Conservation (phyloP, 148 eudicot species). For the Fallopia convolvulus region DNA sequence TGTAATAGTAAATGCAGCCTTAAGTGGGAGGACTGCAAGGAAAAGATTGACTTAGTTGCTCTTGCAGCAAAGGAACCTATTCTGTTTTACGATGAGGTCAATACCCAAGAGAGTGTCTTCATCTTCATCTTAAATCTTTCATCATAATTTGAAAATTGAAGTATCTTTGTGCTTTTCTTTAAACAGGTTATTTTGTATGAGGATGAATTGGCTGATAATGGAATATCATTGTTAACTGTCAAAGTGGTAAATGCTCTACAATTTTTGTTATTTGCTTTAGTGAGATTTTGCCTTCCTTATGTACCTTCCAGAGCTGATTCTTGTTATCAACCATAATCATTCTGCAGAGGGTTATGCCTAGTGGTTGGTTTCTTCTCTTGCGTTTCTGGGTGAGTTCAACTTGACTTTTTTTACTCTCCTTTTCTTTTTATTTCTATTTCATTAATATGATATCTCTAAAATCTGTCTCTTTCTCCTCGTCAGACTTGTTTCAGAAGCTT, state of each 20-base stretch:
- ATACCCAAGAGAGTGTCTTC: slow-evolving; percentile 11
- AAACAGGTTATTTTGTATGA: slow-evolving; percentile 81
- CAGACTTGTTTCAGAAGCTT: background rate
- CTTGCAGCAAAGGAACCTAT: slow-evolving; percentile 84
- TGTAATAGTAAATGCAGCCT: slow-evolving; percentile 29
- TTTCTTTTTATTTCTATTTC: background rate
- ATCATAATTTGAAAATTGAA: background rate
- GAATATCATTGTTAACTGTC: slow-evolving; percentile 81
- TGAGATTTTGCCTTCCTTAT: background rate
- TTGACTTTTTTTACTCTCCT: background rate
- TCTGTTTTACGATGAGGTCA: slow-evolving; percentile 94
- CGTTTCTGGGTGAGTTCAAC: slow-evolving; percentile 88
- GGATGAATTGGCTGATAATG: slow-evolving; percentile 90
- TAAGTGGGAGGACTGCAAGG: slow-evolving; percentile 73
- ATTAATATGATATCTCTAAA: background rate
- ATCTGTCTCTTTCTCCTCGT: background rate
- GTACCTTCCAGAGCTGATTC: background rate
- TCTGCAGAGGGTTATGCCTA: slow-evolving; percentile 89
- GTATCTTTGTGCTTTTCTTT: slow-evolving; percentile 6
- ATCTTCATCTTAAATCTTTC: background rate
- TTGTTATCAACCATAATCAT: slow-evolving; percentile 7
- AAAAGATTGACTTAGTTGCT: slow-evolving; percentile 69
- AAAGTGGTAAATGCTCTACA: slow-evolving; percentile 68
- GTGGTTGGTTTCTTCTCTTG: slow-evolving; percentile 89
- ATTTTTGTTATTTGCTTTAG: background rate